Evolutionary conservation across 2,329 filamentous ascomycete genomes (phyloP).

Genomic region (Celoporthe dispersa): DNA sequence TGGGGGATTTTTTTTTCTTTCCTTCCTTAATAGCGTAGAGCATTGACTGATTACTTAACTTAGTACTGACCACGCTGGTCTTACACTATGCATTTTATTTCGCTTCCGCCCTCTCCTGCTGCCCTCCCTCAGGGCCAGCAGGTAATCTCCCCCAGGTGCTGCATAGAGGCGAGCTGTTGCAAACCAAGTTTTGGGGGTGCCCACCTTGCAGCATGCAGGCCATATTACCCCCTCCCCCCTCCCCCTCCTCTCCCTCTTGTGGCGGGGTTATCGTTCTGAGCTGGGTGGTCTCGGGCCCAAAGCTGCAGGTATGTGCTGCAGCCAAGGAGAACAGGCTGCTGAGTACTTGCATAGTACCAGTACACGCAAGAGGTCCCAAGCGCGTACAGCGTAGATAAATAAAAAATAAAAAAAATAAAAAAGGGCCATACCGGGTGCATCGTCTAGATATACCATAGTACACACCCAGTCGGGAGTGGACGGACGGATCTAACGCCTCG

Average conservation of each 20-base stretch:
- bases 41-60: background rate
- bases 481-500: background rate
- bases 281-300: background rate
- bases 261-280: background rate
- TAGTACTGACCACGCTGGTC: background rate
- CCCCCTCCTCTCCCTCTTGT: too few species aligned
- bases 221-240: background rate
- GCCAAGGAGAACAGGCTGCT: background rate
- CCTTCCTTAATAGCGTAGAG: background rate
- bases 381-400: background rate
- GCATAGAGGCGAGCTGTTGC: background rate
- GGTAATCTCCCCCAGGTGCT: background rate
- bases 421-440: background rate
- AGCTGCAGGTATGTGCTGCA: constrained; percentile 1
- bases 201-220: constrained; percentile 4
- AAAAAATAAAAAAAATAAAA: background rate
- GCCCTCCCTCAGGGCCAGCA: background rate
- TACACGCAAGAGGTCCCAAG: background rate
- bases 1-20: too few species aligned
- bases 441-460: background rate
- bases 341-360: background rate
- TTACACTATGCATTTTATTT: background rate
- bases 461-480: background rate
- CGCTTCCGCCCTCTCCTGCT: background rate
- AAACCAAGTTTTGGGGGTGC: background rate